phyloP scores from a whole-genome alignment of 2,329 filamentous ascomycete species.

The Fusarium tjaetaba region DNA sequence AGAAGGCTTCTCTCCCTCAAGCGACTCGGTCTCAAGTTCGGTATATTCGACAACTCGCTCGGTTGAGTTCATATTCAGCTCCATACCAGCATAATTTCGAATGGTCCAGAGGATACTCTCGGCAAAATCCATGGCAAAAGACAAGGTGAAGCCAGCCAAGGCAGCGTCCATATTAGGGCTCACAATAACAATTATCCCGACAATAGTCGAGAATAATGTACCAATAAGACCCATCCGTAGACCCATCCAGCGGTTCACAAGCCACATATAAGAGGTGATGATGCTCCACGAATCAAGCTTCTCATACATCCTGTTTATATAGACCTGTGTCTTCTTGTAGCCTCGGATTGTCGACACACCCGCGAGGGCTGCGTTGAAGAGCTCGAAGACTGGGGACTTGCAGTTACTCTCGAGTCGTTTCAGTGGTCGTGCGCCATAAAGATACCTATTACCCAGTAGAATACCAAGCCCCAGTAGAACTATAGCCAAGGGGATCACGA shows the following conservation, averaged over 20 bases:
- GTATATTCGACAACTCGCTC: constrained; percentile 82
- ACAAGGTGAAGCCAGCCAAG: constrained; percentile 78
- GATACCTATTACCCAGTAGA: constrained; percentile 69
- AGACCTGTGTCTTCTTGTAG: constrained; percentile 74
- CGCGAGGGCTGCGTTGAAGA: constrained; percentile 77
- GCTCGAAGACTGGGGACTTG: constrained; percentile 83
- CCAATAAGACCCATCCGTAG: constrained; percentile 77
- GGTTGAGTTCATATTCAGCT: constrained; percentile 81
- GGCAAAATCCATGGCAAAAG: constrained; percentile 77
- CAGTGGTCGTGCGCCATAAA: constrained; percentile 76
- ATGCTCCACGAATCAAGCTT: constrained; percentile 75
- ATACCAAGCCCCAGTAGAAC: constrained; percentile 67
- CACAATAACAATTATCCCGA: constrained; percentile 71
- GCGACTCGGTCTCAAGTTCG: constrained; percentile 72
- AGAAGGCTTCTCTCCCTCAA: constrained; percentile 68
- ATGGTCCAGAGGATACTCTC: constrained; percentile 72
- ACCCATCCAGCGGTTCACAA: constrained; percentile 81
- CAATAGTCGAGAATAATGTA: constrained; percentile 72
- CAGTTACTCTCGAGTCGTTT: constrained; percentile 81
- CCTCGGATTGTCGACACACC: constrained; percentile 81
- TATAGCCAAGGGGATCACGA: constrained; percentile 70
- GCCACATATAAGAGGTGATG: constrained; percentile 73
- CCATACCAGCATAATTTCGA: constrained; percentile 74
- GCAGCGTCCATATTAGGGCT: constrained; percentile 72
- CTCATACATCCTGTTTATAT: constrained; percentile 74